Evolutionary conservation across 805 yeast genomes (phyloP).

Genomic region (Candida gorgasii): DNA sequence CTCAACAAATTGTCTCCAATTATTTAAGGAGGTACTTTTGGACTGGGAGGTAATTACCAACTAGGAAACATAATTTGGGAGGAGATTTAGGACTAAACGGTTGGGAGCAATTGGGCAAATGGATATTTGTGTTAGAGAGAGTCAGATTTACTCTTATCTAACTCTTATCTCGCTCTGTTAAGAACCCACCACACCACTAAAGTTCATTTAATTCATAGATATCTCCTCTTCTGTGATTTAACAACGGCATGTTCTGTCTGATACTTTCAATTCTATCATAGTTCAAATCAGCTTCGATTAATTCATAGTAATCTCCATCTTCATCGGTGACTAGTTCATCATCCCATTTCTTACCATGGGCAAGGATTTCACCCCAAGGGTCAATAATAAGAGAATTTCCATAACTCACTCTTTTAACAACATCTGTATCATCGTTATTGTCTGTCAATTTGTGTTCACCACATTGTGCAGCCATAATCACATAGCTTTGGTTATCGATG

Average conservation of each 20-base stretch:
- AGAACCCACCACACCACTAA: too few relatives aligned
- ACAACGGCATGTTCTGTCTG: slow-evolving; percentile 73
- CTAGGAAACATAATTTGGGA: not conserved
- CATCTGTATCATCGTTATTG: slow-evolving; percentile 15
- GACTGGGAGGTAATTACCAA: not conserved
- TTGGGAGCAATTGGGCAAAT: too few relatives aligned
- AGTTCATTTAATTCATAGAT: slow-evolving; percentile 1
- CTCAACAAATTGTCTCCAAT: not conserved
- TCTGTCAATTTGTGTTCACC: slow-evolving; percentile 66
- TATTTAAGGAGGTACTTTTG: not conserved
- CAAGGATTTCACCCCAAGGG: slow-evolving; percentile 85
- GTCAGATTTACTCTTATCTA: too few relatives aligned
- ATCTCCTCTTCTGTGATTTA: slow-evolving; percentile 61
- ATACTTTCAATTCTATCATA: slow-evolving; percentile 47
- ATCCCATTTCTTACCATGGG: slow-evolving; percentile 40
- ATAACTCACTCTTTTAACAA: slow-evolving; percentile 62
- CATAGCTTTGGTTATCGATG: slow-evolving; percentile 83
- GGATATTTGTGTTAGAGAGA: too few relatives aligned
- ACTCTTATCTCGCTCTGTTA: too few relatives aligned
- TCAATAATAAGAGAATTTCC: slow-evolving; percentile 88
- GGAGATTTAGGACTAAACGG: too few relatives aligned
- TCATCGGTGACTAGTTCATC: slow-evolving; percentile 22
- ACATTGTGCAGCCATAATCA: slow-evolving; percentile 85
- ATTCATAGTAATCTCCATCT: slow-evolving; percentile 41
- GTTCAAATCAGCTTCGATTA: slow-evolving; percentile 68